A percentile compares a stretch with the other conserved stretches of the same genome.
Evolutionary conservation across 108 stramenopile species (phyloP).

Genomic region (Skeletonema marinoi): DNA sequence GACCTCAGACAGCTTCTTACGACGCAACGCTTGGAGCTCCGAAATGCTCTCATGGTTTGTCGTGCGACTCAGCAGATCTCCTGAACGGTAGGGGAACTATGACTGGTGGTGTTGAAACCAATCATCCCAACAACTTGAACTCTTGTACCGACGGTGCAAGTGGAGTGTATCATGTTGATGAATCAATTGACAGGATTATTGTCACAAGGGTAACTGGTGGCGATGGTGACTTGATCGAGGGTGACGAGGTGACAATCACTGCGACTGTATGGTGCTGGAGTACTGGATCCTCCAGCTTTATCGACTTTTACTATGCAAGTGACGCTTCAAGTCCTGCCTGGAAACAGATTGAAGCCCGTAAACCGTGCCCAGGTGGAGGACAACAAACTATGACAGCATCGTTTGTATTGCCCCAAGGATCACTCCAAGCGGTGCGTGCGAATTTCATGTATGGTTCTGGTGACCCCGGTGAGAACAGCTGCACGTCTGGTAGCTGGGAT

Average conservation of each 20-base stretch:
- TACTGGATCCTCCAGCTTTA: neutral
- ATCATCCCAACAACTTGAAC: slow-evolving; percentile 23
- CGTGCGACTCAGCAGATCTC: neutral
- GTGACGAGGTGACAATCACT: neutral
- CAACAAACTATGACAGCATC: neutral
- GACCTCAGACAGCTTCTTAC: neutral
- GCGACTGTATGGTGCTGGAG: neutral
- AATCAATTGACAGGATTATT: no score
- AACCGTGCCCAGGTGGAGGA: neutral
- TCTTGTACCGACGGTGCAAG: no score
- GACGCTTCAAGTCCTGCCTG: neutral
- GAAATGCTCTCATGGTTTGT: neutral
- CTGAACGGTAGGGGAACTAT: neutral
- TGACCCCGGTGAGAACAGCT: neutral
- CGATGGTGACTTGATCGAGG: neutral
- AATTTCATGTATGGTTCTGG: neutral
- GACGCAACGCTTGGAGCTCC: neutral
- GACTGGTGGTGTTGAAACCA: neutral
- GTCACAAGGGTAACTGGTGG: neutral
- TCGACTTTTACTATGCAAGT: neutral
- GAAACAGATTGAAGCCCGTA: neutral
- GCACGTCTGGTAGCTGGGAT: neutral
- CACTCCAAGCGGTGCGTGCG: neutral
- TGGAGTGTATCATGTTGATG: no score
- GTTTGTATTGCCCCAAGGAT: neutral